Evolutionary conservation across 257 asterid species (phyloP).

Genomic region (Leonotis leonurus): DNA sequence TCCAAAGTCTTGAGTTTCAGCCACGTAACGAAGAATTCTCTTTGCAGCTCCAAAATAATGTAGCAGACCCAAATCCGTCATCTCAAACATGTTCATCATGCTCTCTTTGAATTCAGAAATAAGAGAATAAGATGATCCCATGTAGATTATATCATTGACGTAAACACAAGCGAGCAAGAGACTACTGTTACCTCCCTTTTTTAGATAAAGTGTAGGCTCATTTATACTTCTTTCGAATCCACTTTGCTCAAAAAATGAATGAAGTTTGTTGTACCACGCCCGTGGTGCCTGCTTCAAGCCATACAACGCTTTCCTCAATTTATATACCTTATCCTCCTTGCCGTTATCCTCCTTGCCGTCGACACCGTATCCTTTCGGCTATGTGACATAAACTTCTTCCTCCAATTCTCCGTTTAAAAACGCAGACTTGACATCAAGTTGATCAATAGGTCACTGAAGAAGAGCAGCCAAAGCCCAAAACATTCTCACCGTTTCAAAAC

Average conservation of each 20-base stretch:
- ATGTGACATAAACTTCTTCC: not conserved
- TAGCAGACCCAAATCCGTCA: not conserved
- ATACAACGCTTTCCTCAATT: not conserved
- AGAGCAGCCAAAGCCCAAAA: not conserved
- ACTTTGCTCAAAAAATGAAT: not conserved
- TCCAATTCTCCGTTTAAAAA: not conserved
- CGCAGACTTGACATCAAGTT: slow-evolving; percentile 3
- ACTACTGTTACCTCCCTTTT: not conserved
- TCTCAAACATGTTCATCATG: not conserved
- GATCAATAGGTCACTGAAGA: not conserved
- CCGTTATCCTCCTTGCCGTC: not conserved
- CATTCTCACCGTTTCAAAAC: not conserved
- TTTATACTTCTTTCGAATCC: not conserved
- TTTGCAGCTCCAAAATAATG: too few species aligned
- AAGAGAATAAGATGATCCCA: not conserved
- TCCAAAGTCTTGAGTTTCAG: too few species aligned
- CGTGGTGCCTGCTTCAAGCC: not conserved
- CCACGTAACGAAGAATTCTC: too few species aligned
- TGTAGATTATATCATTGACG: not conserved
- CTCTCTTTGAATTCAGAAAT: not conserved
- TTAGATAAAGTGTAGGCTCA: not conserved
- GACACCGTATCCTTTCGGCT: not conserved
- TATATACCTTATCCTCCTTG: not conserved
- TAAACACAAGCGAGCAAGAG: not conserved
- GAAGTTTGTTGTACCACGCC: not conserved